Conservation (phyloP, 331 rosid genomes). For the Stylosanthes scabra region DNA sequence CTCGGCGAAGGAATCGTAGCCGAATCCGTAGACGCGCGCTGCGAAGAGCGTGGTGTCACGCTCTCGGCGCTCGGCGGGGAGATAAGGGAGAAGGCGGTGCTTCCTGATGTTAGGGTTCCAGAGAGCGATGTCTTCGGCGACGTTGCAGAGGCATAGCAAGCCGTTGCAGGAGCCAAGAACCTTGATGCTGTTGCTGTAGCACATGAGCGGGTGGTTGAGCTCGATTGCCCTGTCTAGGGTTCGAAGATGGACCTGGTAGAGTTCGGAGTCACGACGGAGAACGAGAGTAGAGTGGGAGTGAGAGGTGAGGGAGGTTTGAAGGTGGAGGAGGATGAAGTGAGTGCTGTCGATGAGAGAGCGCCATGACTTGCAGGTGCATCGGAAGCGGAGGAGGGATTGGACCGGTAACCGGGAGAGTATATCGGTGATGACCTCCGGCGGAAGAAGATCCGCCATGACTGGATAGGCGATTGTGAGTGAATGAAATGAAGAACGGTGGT, state of each 20-base stretch:
- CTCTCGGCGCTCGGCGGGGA: constrained; percentile 48
- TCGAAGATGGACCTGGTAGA: constrained; percentile 6
- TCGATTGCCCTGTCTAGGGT: constrained; percentile 45
- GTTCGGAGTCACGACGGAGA: constrained; percentile 34
- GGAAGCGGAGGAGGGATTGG: constrained; percentile 30
- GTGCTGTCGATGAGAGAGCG: constrained; percentile 40
- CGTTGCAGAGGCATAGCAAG: constrained; percentile 68
- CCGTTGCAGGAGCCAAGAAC: constrained; percentile 70
- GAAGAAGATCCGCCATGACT: constrained; percentile 47
- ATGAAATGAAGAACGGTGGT: not conserved
- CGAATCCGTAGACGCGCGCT: constrained; percentile 64
- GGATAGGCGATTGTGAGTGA: not conserved
- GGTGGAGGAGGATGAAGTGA: constrained; percentile 38
- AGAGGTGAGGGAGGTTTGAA: not conserved
- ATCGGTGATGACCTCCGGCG: constrained; percentile 41
- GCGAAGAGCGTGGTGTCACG: constrained; percentile 26
- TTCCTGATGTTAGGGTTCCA: constrained; percentile 71
- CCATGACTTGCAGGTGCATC: constrained; percentile 38
- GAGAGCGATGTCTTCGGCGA: constrained; percentile 83
- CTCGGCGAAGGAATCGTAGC: constrained; percentile 49
- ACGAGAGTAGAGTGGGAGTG: constrained; percentile 17
- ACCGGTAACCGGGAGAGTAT: constrained; percentile 40
- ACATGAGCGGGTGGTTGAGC: constrained; percentile 78
- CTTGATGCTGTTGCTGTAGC: constrained; percentile 64
- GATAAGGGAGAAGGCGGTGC: constrained; percentile 53